Conservation (phyloP, 2,329 filamentous ascomycete genomes). For the Aspergillus pseudoglaucus region DNA sequence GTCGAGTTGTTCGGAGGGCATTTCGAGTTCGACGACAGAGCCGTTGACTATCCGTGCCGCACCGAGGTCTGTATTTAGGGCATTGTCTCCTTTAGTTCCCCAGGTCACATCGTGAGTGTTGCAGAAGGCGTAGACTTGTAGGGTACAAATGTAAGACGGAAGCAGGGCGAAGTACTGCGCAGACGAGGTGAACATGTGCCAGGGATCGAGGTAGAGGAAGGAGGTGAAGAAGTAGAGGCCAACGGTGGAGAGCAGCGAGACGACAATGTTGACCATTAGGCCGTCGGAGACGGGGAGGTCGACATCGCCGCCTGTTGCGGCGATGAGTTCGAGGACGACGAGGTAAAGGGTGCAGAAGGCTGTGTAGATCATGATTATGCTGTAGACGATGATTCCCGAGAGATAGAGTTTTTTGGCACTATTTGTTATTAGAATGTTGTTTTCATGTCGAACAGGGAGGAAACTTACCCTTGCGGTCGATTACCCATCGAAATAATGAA, state of each 20-base stretch:
- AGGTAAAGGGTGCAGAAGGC: slow-evolving; percentile 86
- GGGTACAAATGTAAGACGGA: slow-evolving; percentile 89
- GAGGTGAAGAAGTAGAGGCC: slow-evolving; percentile 96
- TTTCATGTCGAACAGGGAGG: not conserved
- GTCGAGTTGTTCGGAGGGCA: slow-evolving; percentile 95
- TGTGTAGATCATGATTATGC: slow-evolving; percentile 92
- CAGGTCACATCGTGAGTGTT: slow-evolving; percentile 98
- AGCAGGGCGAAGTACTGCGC: slow-evolving; percentile 89
- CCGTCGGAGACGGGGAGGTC: slow-evolving; percentile 67
- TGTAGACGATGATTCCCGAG: slow-evolving; percentile 80
- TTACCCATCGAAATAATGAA: slow-evolving; percentile 97
- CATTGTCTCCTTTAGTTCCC: slow-evolving; percentile 98
- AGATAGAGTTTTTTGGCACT: slow-evolving; percentile 81
- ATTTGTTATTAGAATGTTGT: slow-evolving; percentile 4
- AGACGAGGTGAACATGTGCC: slow-evolving; percentile 96
- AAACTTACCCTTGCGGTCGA: slow-evolving; percentile 69
- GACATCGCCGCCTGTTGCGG: slow-evolving; percentile 37
- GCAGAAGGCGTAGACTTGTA: slow-evolving; percentile 98
- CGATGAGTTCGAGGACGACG: slow-evolving; percentile 69
- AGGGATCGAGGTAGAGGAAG: slow-evolving; percentile 93
- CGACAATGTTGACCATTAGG: slow-evolving; percentile 89
- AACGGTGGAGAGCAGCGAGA: slow-evolving; percentile 80
- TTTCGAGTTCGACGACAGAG: slow-evolving; percentile 84
- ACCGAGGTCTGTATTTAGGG: slow-evolving; percentile 86
- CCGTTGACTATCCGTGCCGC: slow-evolving; percentile 70